These are phyloP conservation scores for Candida nemodendra DNA, from an alignment of 805 yeast species.

Conservation along the genomic window DNA sequence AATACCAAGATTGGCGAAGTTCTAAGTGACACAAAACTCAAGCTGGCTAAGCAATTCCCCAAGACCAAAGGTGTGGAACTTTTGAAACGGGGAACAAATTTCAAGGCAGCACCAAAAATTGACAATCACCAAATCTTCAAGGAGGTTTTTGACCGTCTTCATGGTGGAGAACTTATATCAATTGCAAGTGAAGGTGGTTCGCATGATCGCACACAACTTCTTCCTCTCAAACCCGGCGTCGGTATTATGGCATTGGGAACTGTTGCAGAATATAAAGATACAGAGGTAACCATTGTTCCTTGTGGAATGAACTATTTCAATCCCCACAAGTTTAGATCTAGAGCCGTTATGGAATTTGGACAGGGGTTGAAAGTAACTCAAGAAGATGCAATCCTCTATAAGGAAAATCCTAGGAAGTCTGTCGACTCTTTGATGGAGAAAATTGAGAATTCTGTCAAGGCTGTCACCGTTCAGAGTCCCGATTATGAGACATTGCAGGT, in stretches of 20 bases:
- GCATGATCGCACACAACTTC: slow-evolving; percentile 88
- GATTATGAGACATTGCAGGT: slow-evolving; percentile 89
- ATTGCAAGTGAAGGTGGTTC: slow-evolving; percentile 99
- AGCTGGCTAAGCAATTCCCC: slow-evolving; percentile 67
- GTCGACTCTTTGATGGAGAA: slow-evolving; percentile 65
- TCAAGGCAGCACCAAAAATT: slow-evolving; percentile 72
- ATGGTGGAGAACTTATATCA: slow-evolving; percentile 74
- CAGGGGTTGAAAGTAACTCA: slow-evolving; percentile 67
- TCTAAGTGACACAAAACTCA: slow-evolving; percentile 65
- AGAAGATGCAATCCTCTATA: slow-evolving; percentile 62
- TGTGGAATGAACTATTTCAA: slow-evolving; percentile 97
- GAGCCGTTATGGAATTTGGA: slow-evolving; percentile 95
- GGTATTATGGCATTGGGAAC: slow-evolving; percentile 98
- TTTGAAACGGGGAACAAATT: slow-evolving; percentile 52
- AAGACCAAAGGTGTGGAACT: slow-evolving; percentile 45
- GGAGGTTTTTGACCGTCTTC: slow-evolving; percentile 73
- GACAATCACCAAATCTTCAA: slow-evolving; percentile 81
- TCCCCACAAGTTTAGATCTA: slow-evolving; percentile 89
- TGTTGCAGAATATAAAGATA: slow-evolving; percentile 61
- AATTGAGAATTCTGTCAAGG: slow-evolving; percentile 64
- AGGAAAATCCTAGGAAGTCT: slow-evolving; percentile 63
- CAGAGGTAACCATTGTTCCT: slow-evolving; percentile 82
- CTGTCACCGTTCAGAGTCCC: slow-evolving; percentile 83
- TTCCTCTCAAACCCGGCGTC: slow-evolving; percentile 95
- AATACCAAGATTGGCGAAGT: slow-evolving; percentile 69